Conservation (phyloP, 2,329 filamentous ascomycete species). For the Amylocarpus encephaloides region DNA sequence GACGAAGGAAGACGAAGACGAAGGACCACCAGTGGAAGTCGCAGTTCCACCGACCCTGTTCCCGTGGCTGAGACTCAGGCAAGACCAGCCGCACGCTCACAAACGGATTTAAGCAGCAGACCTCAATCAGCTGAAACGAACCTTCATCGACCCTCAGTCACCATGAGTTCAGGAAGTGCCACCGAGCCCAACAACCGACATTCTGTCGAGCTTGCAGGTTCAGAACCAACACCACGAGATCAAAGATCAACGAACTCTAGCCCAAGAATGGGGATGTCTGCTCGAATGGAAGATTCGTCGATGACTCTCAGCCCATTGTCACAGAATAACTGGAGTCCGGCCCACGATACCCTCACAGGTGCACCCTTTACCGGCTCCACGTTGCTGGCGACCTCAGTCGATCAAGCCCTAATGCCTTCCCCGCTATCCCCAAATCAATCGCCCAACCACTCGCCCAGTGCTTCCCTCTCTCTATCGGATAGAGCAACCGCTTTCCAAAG, state of each 20-base stretch:
- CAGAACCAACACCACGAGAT: constrained; percentile 9
- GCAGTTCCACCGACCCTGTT: constrained; percentile 47
- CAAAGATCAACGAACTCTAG: constrained; percentile 18
- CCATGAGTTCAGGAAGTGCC: constrained; percentile 23
- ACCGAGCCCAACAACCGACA: constrained; percentile 25
- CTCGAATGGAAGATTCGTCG: constrained; percentile 15
- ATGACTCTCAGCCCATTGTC: constrained; percentile 5
- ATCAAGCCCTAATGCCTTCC: constrained; percentile 25
- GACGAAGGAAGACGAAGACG: constrained; percentile 42
- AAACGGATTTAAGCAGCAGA: constrained; percentile 53
- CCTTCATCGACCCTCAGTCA: constrained; percentile 17
- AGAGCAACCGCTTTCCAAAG: constrained; percentile 27
- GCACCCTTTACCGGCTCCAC: constrained; percentile 18
- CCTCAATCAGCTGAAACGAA: constrained; percentile 26
- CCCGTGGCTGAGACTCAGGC: constrained; percentile 37
- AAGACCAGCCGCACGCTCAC: constrained; percentile 52
- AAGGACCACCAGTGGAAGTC: constrained; percentile 46
- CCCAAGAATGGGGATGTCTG: constrained; percentile 12
- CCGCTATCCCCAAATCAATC: constrained; percentile 22
- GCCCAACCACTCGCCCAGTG: constrained; percentile 17
- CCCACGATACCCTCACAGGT: constrained; percentile 16
- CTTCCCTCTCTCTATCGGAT: constrained; percentile 24
- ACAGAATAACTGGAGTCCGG: constrained; percentile 13
- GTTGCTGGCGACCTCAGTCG: constrained; percentile 10
- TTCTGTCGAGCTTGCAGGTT: constrained; percentile 17